Evolutionary conservation across 495 filamentous ascomycete genomes (phyloP).

Genomic region (Tuber umbilicatum): DNA sequence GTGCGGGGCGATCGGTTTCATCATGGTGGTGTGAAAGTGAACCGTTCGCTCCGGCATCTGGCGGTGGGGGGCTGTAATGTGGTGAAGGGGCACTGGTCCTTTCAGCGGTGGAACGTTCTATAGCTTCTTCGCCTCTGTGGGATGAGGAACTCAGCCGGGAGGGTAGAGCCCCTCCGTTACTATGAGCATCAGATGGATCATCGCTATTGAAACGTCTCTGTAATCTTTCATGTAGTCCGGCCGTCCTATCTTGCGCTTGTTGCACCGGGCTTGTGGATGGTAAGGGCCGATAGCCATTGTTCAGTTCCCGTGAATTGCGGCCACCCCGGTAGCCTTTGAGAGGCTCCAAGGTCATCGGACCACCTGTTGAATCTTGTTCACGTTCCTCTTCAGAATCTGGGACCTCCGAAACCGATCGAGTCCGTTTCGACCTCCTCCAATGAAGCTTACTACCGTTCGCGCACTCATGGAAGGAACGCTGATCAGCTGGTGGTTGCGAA

Average conservation of each 20-base stretch:
- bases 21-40: background rate
- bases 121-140: slow-evolving; percentile 5
- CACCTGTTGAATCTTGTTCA: slow-evolving; percentile 27
- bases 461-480: background rate
- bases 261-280: background rate
- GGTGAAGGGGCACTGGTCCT: slow-evolving; percentile 20
- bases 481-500: slow-evolving; percentile 1
- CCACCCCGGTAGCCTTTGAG: slow-evolving; percentile 8
- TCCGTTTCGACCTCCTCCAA: background rate
- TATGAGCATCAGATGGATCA: background rate
- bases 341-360: slow-evolving; percentile 31
- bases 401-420: slow-evolving; percentile 9
- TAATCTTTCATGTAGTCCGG: background rate
- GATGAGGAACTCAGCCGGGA: slow-evolving; percentile 22
- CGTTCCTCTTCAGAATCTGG: slow-evolving; percentile 26
- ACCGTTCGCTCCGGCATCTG: background rate
- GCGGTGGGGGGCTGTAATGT: slow-evolving; percentile 32
- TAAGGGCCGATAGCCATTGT: background rate
- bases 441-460: background rate
- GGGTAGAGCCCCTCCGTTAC: slow-evolving; percentile 4
- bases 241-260: background rate
- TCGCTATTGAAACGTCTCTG: background rate
- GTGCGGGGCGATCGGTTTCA: background rate
- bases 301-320: background rate
- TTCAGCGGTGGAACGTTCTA: background rate